Percentiles rank a stretch among this genome's conserved stretches.
These are phyloP conservation scores for Anacardium occidentale DNA, from an alignment of 345 rosid species.

Conservation along the genomic window DNA sequence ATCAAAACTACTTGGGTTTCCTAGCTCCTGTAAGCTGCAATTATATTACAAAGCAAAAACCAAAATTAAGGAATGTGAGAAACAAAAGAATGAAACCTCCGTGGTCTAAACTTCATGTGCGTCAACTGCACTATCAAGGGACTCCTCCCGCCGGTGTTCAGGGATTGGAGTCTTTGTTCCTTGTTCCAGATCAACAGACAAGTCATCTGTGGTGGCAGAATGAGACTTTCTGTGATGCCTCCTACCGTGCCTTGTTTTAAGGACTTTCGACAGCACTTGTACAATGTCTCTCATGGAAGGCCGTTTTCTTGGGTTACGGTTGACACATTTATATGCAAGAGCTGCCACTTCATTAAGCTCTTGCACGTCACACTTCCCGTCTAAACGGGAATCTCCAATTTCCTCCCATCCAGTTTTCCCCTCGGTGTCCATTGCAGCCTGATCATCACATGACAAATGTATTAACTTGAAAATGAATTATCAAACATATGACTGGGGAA, in stretches of 20 bases:
- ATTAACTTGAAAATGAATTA: not conserved
- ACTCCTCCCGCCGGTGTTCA: conserved; percentile 61
- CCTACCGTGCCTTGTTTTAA: conserved; percentile 59
- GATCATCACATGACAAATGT: conserved; percentile 14
- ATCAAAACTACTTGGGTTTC: conserved; percentile 18
- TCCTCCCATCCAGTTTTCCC: conserved; percentile 98
- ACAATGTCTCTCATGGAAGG: conserved; percentile 96
- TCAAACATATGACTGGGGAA: not conserved
- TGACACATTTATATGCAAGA: conserved; percentile 83
- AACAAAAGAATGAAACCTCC: conserved; percentile 22
- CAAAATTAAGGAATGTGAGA: conserved; percentile 25
- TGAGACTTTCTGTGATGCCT: conserved; percentile 54
- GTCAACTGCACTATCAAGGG: conserved; percentile 63
- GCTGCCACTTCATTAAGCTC: conserved; percentile 89
- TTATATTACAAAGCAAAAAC: conserved; percentile 22
- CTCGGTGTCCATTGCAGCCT: conserved; percentile 91
- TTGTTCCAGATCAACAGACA: conserved; percentile 47
- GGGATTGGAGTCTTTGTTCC: conserved; percentile 36
- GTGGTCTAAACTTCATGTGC: conserved; percentile 42
- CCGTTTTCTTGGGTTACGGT: conserved; percentile 70
- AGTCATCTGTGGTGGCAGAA: conserved; percentile 46
- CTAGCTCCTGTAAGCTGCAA: conserved; percentile 18
- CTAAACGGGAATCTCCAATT: conserved; percentile 79
- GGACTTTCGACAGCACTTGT: conserved; percentile 69
- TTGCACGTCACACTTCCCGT: conserved; percentile 61